Conservation (phyloP, 331 rosid species). For the Quercus lobata region DNA sequence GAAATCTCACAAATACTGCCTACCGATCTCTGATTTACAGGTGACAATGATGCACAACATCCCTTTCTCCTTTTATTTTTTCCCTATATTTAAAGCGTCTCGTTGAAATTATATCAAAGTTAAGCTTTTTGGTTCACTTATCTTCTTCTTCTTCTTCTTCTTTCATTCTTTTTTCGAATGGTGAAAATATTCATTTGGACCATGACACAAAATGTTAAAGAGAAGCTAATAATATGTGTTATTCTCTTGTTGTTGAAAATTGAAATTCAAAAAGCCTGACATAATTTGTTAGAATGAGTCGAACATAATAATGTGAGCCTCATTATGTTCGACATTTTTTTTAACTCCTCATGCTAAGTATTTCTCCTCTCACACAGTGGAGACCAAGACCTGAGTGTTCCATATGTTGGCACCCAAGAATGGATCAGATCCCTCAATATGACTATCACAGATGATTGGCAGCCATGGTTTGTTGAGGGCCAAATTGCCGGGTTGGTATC, state of each 20-base stretch:
- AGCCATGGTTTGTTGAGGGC: slow-evolving; percentile 13
- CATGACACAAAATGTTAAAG: too few relatives aligned
- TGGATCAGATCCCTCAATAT: slow-evolving; percentile 9
- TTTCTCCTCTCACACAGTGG: neutral
- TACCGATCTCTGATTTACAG: slow-evolving; percentile 7
- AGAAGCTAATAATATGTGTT: too few relatives aligned
- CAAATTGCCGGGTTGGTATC: slow-evolving; percentile 15
- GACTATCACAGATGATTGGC: neutral
- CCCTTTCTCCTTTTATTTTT: too few relatives aligned
- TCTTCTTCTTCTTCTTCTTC: too few relatives aligned
- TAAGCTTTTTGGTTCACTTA: too few relatives aligned
- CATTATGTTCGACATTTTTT: neutral
- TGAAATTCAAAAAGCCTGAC: neutral
- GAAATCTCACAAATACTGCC: neutral
- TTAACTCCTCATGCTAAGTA: neutral
- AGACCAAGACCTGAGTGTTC: neutral
- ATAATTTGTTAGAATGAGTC: neutral
- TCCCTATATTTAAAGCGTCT: neutral
- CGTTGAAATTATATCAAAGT: too few relatives aligned
- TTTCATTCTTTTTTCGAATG: too few relatives aligned
- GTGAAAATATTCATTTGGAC: too few relatives aligned
- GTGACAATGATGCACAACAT: neutral
- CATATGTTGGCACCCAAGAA: slow-evolving; percentile 7
- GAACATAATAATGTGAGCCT: neutral
- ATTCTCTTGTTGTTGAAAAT: too few relatives aligned